Evolutionary conservation across 345 rosid genomes (phyloP).

Genomic region (Pistacia atlantica): DNA sequence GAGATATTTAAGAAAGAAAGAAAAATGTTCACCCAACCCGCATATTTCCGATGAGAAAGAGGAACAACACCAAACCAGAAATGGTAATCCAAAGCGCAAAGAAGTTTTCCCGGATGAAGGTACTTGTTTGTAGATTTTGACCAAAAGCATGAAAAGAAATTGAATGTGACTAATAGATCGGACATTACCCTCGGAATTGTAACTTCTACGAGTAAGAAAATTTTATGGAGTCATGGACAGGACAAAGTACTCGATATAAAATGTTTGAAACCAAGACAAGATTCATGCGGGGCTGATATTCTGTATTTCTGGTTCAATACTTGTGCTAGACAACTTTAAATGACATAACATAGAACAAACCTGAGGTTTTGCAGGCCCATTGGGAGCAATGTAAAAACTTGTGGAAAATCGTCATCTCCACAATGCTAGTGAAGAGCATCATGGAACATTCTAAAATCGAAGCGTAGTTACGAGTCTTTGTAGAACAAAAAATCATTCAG

Average conservation of each 20-base stretch:
- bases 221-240: neutral
- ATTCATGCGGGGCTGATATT: no score
- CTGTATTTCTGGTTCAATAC: no score
- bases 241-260: neutral
- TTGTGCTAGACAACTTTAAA: neutral
- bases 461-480: conserved; percentile 20
- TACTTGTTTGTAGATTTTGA: no score
- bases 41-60: neutral
- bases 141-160: no score
- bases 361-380: conserved; percentile 47
- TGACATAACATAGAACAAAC: conserved; percentile 1
- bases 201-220: no score
- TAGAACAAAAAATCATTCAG: conserved; percentile 27
- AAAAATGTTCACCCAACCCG: neutral
- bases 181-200: no score
- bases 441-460: conserved; percentile 37
- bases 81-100: conserved; percentile 5
- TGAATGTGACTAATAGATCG: no score
- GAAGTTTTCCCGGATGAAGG: conserved; percentile 20
- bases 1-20: neutral
- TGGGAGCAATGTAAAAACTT: conserved; percentile 40
- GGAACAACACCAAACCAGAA: neutral
- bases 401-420: conserved; percentile 32
- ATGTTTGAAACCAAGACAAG: no score
- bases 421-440: conserved; percentile 38